Evolutionary conservation across 2,329 filamentous ascomycete species (phyloP).

Genomic region (Verticillium tricorpus): DNA sequence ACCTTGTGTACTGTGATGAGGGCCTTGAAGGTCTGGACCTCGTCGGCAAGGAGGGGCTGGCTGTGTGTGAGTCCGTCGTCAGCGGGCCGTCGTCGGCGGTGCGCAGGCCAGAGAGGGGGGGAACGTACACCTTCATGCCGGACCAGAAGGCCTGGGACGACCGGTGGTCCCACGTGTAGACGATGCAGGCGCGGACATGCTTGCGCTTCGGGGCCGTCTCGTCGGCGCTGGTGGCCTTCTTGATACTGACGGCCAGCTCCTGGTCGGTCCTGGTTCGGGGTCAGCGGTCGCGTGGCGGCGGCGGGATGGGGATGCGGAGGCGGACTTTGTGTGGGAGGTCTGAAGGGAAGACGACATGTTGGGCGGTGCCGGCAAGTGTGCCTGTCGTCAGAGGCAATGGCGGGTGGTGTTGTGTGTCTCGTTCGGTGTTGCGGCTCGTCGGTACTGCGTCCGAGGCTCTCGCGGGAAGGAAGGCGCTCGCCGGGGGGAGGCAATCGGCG

Average conservation of each 20-base stretch:
- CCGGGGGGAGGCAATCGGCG: too few species aligned
- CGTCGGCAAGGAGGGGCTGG: constrained; percentile 96
- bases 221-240: constrained; percentile 64
- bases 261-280: constrained; percentile 53
- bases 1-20: constrained; percentile 97
- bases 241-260: constrained; percentile 66
- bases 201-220: constrained; percentile 72
- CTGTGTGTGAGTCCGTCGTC: constrained; percentile 35
- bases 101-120: neutral
- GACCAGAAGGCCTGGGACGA: constrained; percentile 93
- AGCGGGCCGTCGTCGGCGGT: constrained; percentile 1
- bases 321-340: constrained; percentile 14
- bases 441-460: too few species aligned
- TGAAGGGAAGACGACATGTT: constrained; percentile 12
- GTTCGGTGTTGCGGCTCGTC: too few species aligned
- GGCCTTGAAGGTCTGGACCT: constrained; percentile 98
- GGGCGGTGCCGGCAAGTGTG: neutral
- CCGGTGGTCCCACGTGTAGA: constrained; percentile 99
- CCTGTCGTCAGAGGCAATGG: neutral
- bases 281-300: constrained; percentile 5
- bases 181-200: constrained; percentile 96
- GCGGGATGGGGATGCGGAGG: neutral
- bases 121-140: constrained; percentile 89
- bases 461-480: too few species aligned
- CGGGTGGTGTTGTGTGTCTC: neutral